Percentiles rank a stretch among this genome's conserved stretches.
phyloP scores from a whole-genome alignment of 768 basidiomycete species.

The Mycena latifolia region DNA sequence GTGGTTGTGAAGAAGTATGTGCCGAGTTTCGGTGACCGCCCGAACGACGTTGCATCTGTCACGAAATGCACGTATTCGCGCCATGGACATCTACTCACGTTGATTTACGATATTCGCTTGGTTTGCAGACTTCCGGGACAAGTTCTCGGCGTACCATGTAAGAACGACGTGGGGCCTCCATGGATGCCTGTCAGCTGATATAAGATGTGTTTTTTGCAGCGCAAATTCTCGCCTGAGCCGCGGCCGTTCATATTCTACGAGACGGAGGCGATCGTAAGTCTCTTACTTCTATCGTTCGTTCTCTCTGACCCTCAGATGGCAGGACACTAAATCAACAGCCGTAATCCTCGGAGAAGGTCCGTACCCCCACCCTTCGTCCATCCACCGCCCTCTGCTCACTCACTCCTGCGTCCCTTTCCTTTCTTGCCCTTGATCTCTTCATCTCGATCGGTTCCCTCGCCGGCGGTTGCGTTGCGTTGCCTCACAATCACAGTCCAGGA shows the following conservation, averaged over 20 bases:
- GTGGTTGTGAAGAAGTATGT: slow-evolving; percentile 65
- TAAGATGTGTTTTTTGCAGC: no score
- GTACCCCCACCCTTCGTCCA: neutral
- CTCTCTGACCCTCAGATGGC: neutral
- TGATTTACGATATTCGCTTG: neutral
- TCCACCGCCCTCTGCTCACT: neutral
- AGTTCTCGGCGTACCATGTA: slow-evolving; percentile 63
- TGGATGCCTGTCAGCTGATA: no score
- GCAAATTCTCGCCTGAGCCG: slow-evolving; percentile 58
- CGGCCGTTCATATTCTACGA: slow-evolving; percentile 77
- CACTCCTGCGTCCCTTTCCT: no score
- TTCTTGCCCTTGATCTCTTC: neutral
- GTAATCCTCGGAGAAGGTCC: slow-evolving; percentile 52
- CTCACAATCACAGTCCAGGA: slow-evolving; percentile 56
- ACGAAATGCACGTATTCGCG: slow-evolving; percentile 61
- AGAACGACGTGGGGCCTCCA: slow-evolving; percentile 30
- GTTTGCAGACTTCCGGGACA: slow-evolving; percentile 59
- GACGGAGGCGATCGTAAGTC: slow-evolving; percentile 76
- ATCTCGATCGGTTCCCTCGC: no score
- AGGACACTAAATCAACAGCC: slow-evolving; percentile 59
- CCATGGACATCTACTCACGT: slow-evolving; percentile 34
- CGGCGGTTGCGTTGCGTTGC: no score
- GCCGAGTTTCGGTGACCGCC: slow-evolving; percentile 70
- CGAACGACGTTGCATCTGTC: slow-evolving; percentile 67
- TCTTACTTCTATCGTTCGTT: no score